phyloP scores from a whole-genome alignment of 345 rosid genomes.

The Eucalyptus caleyi region DNA sequence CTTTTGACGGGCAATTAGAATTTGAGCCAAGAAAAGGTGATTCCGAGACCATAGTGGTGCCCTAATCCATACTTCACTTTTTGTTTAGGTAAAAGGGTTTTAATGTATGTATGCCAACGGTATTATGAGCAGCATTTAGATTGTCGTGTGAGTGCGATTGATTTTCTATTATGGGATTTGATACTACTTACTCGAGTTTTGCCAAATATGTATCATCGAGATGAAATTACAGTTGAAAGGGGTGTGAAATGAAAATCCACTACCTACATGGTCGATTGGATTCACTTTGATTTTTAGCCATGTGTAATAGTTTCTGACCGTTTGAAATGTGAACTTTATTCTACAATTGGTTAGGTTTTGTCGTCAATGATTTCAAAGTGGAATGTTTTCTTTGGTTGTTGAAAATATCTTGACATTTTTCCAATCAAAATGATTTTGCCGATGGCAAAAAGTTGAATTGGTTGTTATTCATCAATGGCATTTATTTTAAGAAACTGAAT shows the following conservation, averaged over 20 bases:
- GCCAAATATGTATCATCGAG: neutral
- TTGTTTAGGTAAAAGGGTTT: neutral
- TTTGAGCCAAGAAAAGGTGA: neutral
- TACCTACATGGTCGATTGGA: neutral
- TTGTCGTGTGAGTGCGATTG: neutral
- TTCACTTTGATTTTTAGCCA: neutral
- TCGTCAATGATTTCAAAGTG: neutral
- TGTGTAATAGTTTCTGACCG: neutral
- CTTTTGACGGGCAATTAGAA: neutral
- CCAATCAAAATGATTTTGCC: neutral
- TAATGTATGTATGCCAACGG: neutral
- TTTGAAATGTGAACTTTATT: neutral
- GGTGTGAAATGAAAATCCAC: neutral
- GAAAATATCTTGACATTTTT: neutral
- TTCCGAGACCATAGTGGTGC: neutral
- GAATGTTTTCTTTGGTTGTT: neutral
- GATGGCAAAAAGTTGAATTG: neutral
- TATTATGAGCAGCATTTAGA: neutral
- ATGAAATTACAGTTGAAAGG: neutral
- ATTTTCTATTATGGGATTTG: neutral
- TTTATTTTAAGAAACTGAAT: neutral
- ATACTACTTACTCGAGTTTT: neutral
- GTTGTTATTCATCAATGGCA: neutral
- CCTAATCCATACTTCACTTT: neutral
- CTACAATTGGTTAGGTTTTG: neutral